phyloP scores from a whole-genome alignment of 2,329 filamentous ascomycete genomes.

The Acrocalymma vagum region DNA sequence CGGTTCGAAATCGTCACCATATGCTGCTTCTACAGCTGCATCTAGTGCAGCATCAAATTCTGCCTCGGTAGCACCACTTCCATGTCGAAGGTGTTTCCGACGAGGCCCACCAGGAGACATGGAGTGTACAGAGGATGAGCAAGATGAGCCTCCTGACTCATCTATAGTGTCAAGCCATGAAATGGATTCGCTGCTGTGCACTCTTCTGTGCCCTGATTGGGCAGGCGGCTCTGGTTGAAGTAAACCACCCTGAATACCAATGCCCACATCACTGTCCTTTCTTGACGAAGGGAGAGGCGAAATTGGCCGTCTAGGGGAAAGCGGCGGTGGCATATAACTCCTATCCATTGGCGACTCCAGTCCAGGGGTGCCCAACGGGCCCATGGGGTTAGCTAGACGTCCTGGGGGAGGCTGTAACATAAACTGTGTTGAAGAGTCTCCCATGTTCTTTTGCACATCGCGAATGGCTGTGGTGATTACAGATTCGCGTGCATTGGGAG shows the following conservation, averaged over 20 bases:
- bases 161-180: constrained; percentile 96
- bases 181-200: constrained; percentile 79
- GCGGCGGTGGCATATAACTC: constrained; percentile 73
- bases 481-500: constrained; percentile 42
- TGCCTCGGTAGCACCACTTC: constrained; percentile 79
- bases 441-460: constrained; percentile 48
- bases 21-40: constrained; percentile 94
- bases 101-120: constrained; percentile 75
- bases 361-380: constrained; percentile 20
- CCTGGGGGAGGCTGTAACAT: constrained; percentile 45
- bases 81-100: constrained; percentile 73
- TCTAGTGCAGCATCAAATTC: constrained; percentile 95
- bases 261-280: constrained; percentile 26
- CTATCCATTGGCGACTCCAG: constrained; percentile 62
- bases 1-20: constrained; percentile 88
- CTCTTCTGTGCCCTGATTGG: constrained; percentile 50
- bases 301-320: constrained; percentile 70
- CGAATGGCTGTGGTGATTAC: constrained; percentile 52
- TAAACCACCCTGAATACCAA: constrained; percentile 23
- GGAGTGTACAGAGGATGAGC: constrained; percentile 80
- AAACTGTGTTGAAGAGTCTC: constrained; percentile 34
- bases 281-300: constrained; percentile 51
- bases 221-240: constrained; percentile 31
- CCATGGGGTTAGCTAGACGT: constrained; percentile 26
- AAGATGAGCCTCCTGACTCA: constrained; percentile 82